Percentiles rank a stretch among this genome's conserved stretches.
Conservation (phyloP, 2,329 filamentous ascomycete genomes). For the Pyrenochaeta sp. region DNA sequence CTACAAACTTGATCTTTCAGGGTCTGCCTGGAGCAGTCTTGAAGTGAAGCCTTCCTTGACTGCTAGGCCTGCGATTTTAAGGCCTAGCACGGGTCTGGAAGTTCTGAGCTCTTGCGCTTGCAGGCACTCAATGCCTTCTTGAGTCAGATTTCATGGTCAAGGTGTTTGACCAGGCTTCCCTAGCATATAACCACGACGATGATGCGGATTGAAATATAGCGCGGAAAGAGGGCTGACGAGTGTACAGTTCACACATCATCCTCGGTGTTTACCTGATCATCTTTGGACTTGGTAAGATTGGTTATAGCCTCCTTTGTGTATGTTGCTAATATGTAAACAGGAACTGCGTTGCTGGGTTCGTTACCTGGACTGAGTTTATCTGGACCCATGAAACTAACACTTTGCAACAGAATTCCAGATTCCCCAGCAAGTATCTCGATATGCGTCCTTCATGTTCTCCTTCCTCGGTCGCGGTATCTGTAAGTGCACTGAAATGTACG, state of each 20-base stretch:
- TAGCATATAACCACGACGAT: no score
- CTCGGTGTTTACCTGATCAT: constrained; percentile 87
- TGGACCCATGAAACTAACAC: constrained; percentile 8
- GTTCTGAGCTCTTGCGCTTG: no score
- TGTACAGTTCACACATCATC: constrained; percentile 71
- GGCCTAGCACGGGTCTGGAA: no score
- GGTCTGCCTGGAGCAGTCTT: no score
- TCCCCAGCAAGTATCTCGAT: constrained; percentile 88
- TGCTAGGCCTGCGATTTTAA: no score
- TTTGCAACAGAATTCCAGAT: constrained; percentile 80
- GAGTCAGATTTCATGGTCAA: no score
- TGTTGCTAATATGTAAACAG: constrained; percentile 51
- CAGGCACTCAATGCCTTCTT: no score
- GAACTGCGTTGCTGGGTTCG: constrained; percentile 64
- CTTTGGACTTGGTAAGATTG: constrained; percentile 78
- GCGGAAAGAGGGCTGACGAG: constrained; percentile 25
- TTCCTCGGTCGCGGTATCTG: constrained; percentile 95
- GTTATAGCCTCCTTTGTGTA: neutral
- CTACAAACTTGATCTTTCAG: no score
- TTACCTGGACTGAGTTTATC: constrained; percentile 1
- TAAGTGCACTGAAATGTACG: constrained; percentile 59
- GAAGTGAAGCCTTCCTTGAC: no score
- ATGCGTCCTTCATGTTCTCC: constrained; percentile 97
- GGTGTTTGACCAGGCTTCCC: no score
- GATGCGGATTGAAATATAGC: neutral